Evolutionary conservation across 495 filamentous ascomycete species (phyloP).

Genomic region (Daldinia caldariorum): DNA sequence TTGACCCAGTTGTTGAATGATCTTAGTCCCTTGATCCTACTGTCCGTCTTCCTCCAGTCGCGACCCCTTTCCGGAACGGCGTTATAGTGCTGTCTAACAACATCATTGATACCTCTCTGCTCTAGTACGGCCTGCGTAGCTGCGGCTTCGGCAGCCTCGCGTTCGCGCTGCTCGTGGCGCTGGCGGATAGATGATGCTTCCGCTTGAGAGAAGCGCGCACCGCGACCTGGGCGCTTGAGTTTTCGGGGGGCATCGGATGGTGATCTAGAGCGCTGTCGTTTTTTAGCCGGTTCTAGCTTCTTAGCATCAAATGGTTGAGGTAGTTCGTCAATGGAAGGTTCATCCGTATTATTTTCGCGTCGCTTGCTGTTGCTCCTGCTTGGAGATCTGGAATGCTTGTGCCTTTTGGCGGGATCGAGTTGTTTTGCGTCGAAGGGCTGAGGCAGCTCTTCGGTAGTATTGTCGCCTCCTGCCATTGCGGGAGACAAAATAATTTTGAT

Average conservation of each 20-base stretch:
- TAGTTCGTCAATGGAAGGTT: conserved; percentile 51
- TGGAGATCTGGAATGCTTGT: conserved; percentile 35
- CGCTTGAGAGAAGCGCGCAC: conserved; percentile 76
- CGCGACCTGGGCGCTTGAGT: conserved; percentile 86
- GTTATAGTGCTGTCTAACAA: conserved; percentile 94
- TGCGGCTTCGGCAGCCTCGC: conserved; percentile 63
- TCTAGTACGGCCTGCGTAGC: conserved; percentile 51
- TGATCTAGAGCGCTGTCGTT: conserved; percentile 56
- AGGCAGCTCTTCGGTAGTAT: conserved; percentile 45
- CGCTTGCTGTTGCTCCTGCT: conserved; percentile 20
- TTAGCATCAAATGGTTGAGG: conserved; percentile 67
- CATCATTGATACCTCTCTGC: conserved; percentile 75
- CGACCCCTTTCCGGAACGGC: conserved; percentile 90
- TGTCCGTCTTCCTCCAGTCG: conserved; percentile 93
- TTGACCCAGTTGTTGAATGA: conserved; percentile 99
- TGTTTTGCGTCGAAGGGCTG: conserved; percentile 55
- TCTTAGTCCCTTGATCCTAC: conserved; percentile 90
- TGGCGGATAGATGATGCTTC: conserved; percentile 75
- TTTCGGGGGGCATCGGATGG: conserved; percentile 66
- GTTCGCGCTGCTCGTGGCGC: conserved; percentile 72
- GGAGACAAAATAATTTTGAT: conserved; percentile 3
- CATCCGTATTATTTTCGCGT: conserved; percentile 25
- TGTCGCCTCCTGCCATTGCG: conserved; percentile 46
- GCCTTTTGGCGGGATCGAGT: conserved; percentile 54
- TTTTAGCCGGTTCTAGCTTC: conserved; percentile 63